These are phyloP conservation scores for Fusarium pininemorale DNA, from an alignment of 2,329 filamentous ascomycete genomes.

Conservation along the genomic window DNA sequence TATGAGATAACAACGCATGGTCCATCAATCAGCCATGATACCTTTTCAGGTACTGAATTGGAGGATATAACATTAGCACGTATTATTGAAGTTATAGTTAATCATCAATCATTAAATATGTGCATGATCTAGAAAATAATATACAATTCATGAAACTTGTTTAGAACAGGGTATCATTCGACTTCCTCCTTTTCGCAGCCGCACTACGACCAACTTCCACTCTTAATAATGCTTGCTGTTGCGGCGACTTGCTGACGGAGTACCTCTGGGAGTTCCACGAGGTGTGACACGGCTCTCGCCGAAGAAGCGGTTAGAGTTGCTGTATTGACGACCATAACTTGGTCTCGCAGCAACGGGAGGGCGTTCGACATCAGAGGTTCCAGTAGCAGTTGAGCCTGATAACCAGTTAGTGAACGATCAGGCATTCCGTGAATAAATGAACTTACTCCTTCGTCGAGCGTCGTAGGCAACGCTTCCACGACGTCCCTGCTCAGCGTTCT, in stretches of 20 bases:
- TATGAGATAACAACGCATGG: too few relatives aligned
- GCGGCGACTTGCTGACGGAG: constrained; percentile 48
- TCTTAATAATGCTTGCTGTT: constrained; percentile 10
- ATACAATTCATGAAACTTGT: too few relatives aligned
- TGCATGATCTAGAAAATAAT: too few relatives aligned
- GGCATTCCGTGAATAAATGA: fast-evolving
- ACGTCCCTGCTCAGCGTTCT: constrained; percentile 42
- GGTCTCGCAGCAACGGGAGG: constrained; percentile 26
- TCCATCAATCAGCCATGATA: too few relatives aligned
- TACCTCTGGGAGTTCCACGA: constrained; percentile 49
- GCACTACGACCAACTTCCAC: too few relatives aligned
- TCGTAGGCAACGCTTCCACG: constrained; percentile 43
- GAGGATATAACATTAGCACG: too few relatives aligned
- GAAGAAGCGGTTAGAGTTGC: constrained; percentile 54
- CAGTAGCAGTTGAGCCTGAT: constrained; percentile 38
- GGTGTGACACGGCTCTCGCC: constrained; percentile 54
- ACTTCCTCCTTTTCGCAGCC: too few relatives aligned
- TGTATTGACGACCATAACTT: constrained; percentile 44
- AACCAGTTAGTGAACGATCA: background rate
- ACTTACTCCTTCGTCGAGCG: constrained; percentile 43
- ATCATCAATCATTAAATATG: too few relatives aligned
- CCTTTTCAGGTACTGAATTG: too few relatives aligned
- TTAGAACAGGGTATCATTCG: too few relatives aligned
- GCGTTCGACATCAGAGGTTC: constrained; percentile 13
- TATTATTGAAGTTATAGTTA: too few relatives aligned